Evolutionary conservation across 23 red algal genomes (phyloP).

Genomic region (Gracilariopsis chorda): DNA sequence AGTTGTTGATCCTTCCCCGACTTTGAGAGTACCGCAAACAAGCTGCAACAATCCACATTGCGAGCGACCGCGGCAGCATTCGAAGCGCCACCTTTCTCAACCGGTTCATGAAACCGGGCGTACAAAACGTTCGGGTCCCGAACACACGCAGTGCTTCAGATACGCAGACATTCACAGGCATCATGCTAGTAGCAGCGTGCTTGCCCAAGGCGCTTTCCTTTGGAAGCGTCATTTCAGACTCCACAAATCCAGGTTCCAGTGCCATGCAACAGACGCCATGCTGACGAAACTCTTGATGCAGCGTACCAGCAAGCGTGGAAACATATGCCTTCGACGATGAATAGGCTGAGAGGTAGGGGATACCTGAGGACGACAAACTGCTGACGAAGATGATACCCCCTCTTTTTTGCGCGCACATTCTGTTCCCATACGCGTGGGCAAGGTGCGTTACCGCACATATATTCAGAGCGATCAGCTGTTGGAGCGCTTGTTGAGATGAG

Average conservation of each 20-base stretch:
- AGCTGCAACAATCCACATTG: too few relatives aligned
- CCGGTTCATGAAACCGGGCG: too few relatives aligned
- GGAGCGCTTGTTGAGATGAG: background rate
- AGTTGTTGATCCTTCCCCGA: too few relatives aligned
- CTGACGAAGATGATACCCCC: constrained; percentile 59
- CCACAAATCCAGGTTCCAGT: constrained; percentile 44
- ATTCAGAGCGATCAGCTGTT: constrained; percentile 18
- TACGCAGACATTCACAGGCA: background rate
- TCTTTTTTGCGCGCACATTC: background rate
- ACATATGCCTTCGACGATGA: constrained; percentile 36
- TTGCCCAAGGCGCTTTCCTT: background rate
- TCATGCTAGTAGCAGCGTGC: background rate
- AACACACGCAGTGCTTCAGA: background rate
- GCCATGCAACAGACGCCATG: background rate
- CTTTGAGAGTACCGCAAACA: too few relatives aligned
- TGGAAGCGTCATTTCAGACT: constrained; percentile 15
- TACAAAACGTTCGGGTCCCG: background rate
- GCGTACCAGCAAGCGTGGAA: background rate
- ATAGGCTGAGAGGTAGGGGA: constrained; percentile 33
- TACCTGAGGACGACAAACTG: background rate
- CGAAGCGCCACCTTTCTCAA: too few relatives aligned
- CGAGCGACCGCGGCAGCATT: too few relatives aligned
- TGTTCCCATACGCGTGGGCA: background rate
- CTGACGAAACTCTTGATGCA: background rate
- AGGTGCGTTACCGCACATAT: constrained; percentile 10